Conservation (phyloP, 2,329 filamentous ascomycete genomes). For the Helotiales sp. region DNA sequence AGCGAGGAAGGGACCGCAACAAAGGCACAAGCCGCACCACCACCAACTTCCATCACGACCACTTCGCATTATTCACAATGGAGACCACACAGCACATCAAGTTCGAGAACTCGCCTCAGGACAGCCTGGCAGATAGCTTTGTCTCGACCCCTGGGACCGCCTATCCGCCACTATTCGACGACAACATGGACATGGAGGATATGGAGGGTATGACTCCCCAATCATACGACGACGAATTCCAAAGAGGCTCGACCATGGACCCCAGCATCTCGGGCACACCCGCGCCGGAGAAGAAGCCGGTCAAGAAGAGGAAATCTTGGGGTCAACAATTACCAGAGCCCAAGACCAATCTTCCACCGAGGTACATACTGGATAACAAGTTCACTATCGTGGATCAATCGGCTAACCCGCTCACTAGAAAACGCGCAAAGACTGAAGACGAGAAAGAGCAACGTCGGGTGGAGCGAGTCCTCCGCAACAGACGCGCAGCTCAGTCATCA, state of each 20-base stretch:
- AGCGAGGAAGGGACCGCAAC: not conserved
- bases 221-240: slow-evolving; percentile 36
- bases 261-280: slow-evolving; percentile 31
- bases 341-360: slow-evolving; percentile 92
- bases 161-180: slow-evolving; percentile 35
- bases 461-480: slow-evolving; percentile 94
- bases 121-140: slow-evolving; percentile 35
- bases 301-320: slow-evolving; percentile 98
- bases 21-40: not conserved
- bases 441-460: slow-evolving; percentile 98
- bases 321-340: slow-evolving; percentile 94
- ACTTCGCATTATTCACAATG: slow-evolving; percentile 15
- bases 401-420: slow-evolving; percentile 50
- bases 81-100: slow-evolving; percentile 31
- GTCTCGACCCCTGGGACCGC: slow-evolving; percentile 34
- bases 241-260: slow-evolving; percentile 25
- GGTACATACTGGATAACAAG: slow-evolving; percentile 50
- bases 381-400: slow-evolving; percentile 6
- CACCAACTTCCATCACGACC: not conserved
- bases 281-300: slow-evolving; percentile 64
- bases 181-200: slow-evolving; percentile 29
- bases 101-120: slow-evolving; percentile 35
- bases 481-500: slow-evolving; percentile 93
- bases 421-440: slow-evolving; percentile 97
- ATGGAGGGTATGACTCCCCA: slow-evolving; percentile 35